Base-by-base conservation (phyloP, 768 basidiomycete genomes). In the Coprinopsis cinerea region DNA sequence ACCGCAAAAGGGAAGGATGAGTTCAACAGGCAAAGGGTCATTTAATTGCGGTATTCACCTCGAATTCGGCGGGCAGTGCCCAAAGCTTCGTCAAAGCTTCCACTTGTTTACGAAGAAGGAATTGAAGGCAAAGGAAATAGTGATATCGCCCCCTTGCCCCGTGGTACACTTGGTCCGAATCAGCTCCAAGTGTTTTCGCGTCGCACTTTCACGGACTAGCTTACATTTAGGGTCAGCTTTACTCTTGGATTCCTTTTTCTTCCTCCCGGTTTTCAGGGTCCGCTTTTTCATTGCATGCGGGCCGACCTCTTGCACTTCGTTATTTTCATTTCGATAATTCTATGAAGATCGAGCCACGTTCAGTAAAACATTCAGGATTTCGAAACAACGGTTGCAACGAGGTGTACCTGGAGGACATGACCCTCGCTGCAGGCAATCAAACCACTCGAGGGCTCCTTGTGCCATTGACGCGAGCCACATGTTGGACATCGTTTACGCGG, bases 371-470 rank as follows among this genome's bases (percentile, higher is more conserved):
- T n/a, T n/a, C n/a, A n/a, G n/a, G n/a, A n/a, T n/a, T n/a, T n/a
- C n/a, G 13, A 18, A 23, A 14, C 25, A 17, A 36, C 28, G 23
- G 25, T 2, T 18, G 39, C 22, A 11, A 52, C 43, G 47, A 11
- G 18, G 46, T 67, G 55, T 62, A 91, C 92, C 77, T 91, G 88
- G 25, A 92, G 76, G 52, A 95, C 79, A 64, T 96, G 93, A 9
- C 93, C 93, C 61, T 96, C 93, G 55, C 83, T 87, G 65, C 93
- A 96, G 1, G 85, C 83, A 36, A 93, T 77, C 36, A 86, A 72
- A 1, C 93, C 93, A 28, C 83, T 86, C 0, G 82, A 76, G 10
- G 82, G 79, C 52, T 92, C 89, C 60, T 90, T 93, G 58, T 88
- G 82, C 92, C 92, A 96, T 62, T 85, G 79, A 44, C 78, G 80